phyloP scores from a whole-genome alignment of 257 asterid genomes.

The Lithospermum erythrorhizon region DNA sequence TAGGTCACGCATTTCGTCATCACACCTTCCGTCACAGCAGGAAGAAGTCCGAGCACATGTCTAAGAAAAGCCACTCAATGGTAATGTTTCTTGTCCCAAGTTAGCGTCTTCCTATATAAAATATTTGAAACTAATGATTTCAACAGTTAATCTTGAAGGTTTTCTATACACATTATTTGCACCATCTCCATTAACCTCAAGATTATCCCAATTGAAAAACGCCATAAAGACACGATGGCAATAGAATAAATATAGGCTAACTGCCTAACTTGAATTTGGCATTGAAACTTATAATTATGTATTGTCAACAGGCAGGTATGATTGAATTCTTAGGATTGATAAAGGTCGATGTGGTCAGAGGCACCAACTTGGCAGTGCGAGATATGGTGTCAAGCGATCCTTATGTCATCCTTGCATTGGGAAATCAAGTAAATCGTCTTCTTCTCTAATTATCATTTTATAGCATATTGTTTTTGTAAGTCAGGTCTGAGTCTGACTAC shows the following conservation, averaged over 20 bases:
- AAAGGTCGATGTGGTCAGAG: constrained; percentile 65
- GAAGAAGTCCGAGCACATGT: constrained; percentile 49
- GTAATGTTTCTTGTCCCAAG: constrained; percentile 24
- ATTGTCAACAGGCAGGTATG: constrained; percentile 72
- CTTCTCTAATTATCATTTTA: background rate
- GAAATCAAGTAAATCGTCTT: constrained; percentile 51
- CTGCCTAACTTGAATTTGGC: too few relatives aligned
- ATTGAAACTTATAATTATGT: background rate
- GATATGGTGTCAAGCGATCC: constrained; percentile 90
- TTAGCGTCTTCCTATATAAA: background rate
- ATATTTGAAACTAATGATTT: too few relatives aligned
- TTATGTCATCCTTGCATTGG: constrained; percentile 68
- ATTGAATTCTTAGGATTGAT: constrained; percentile 82
- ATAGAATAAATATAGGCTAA: too few relatives aligned
- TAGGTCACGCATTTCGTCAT: constrained; percentile 69
- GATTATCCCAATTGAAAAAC: too few relatives aligned
- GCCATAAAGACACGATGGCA: too few relatives aligned
- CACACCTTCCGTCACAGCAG: constrained; percentile 75
- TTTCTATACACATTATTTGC: too few relatives aligned
- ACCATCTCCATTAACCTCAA: too few relatives aligned
- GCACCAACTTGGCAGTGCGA: constrained; percentile 78
- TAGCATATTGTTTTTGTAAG: too few relatives aligned
- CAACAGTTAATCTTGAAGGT: too few relatives aligned
- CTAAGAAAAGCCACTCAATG: constrained; percentile 53
- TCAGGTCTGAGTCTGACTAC: too few relatives aligned